phyloP scores from a whole-genome alignment of 2,329 filamentous ascomycete genomes.

The Fusarium virguliforme region DNA sequence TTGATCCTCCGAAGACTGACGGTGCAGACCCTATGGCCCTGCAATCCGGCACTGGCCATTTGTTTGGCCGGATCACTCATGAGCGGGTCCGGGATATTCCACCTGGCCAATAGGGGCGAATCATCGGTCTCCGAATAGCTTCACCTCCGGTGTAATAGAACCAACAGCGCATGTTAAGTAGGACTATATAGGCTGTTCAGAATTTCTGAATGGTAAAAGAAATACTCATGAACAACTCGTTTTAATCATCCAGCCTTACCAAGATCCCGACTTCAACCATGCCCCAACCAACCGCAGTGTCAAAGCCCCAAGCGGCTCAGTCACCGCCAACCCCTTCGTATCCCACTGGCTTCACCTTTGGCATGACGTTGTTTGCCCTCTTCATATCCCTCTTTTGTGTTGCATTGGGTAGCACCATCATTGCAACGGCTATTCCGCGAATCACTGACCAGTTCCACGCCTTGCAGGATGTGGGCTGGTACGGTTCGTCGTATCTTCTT shows the following conservation, averaged over 20 bases:
- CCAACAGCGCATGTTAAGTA: not conserved
- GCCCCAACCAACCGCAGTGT: not conserved
- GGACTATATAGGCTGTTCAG: not conserved
- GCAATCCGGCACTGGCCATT: not conserved
- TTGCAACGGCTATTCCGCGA: not conserved
- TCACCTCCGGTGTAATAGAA: not conserved
- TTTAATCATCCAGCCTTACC: not conserved
- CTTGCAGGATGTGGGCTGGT: constrained; percentile 7
- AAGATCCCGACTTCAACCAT: not conserved
- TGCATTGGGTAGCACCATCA: constrained; percentile 1
- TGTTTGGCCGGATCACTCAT: not conserved
- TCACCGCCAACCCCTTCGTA: not conserved
- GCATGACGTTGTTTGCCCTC: not conserved
- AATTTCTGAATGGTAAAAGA: not conserved
- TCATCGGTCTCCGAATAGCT: constrained; percentile 4
- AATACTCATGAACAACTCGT: not conserved
- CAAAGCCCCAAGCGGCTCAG: not conserved
- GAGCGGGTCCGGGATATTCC: constrained; percentile 3
- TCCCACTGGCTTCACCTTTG: not conserved
- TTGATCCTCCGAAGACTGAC: no score
- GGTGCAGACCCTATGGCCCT: no score
- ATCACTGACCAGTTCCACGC: constrained; percentile 7
- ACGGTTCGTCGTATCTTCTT: not conserved
- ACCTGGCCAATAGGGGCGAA: constrained; percentile 1
- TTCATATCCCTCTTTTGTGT: constrained; percentile 1